phyloP scores from a whole-genome alignment of 2,329 filamentous ascomycete species.

The Pseudogymnoascus sp. region DNA sequence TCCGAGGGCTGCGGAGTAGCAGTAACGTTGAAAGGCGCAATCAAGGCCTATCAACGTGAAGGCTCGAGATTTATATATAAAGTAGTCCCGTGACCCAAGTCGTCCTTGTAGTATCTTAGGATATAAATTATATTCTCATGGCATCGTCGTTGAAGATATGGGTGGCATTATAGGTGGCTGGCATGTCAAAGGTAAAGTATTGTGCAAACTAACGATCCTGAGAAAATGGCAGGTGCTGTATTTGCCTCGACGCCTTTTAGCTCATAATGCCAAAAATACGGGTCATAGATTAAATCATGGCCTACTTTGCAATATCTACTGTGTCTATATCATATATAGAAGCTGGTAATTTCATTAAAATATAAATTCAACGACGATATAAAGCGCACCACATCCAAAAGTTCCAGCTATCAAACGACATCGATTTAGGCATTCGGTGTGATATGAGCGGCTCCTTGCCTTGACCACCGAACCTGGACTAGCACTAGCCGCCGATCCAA shows the following conservation, averaged over 20 bases:
- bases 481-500: neutral
- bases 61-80: slow-evolving; percentile 33
- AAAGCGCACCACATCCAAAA: neutral
- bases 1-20: neutral
- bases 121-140: neutral
- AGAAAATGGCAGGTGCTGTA: neutral
- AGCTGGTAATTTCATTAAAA: neutral
- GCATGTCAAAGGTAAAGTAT: neutral
- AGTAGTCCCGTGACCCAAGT: slow-evolving; percentile 31
- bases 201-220: neutral
- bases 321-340: neutral
- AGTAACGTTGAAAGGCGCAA: neutral
- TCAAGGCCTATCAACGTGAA: neutral
- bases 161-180: neutral
- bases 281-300: neutral
- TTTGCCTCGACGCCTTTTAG: neutral
- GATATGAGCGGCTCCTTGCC: neutral
- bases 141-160: neutral
- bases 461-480: neutral
- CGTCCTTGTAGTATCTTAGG: neutral
- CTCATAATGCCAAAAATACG: neutral
- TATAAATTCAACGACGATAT: neutral
- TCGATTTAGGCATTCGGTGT: neutral
- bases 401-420: neutral
- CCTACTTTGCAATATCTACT: neutral